Percentiles rank a stretch among this genome's conserved stretches.
Evolutionary conservation across 2,329 filamentous ascomycete species (phyloP).

Genomic region (Thermoascus crustaceus): DNA sequence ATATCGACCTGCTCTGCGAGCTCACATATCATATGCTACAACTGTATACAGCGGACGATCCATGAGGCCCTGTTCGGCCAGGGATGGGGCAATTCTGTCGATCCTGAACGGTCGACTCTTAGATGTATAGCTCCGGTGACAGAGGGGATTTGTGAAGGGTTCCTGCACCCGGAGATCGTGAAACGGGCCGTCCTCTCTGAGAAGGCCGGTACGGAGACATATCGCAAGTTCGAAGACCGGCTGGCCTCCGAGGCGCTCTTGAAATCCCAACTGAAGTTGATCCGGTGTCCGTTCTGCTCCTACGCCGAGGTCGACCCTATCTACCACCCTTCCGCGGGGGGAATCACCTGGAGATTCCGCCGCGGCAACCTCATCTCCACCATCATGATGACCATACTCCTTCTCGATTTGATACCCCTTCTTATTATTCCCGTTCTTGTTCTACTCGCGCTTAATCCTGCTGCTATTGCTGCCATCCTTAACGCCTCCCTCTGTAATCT

Average conservation of each 20-base stretch:
- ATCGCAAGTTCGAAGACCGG: conserved; percentile 69
- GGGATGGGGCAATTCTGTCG: conserved; percentile 75
- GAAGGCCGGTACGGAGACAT: conserved; percentile 61
- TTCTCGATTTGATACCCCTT: conserved; percentile 38
- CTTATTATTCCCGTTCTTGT: conserved; percentile 47
- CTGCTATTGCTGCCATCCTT: conserved; percentile 45
- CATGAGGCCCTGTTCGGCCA: conserved; percentile 90
- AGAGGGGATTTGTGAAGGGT: conserved; percentile 61
- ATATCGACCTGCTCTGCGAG: conserved; percentile 37
- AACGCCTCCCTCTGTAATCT: conserved; percentile 57
- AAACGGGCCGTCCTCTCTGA: conserved; percentile 63
- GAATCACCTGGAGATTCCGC: conserved; percentile 50
- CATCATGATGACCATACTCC: conserved; percentile 38
- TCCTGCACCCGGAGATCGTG: conserved; percentile 61
- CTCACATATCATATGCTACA: conserved; percentile 47
- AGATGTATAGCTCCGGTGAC: conserved; percentile 71
- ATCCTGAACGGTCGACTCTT: conserved; percentile 63
- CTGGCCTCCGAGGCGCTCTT: conserved; percentile 68
- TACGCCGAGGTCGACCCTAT: conserved; percentile 84
- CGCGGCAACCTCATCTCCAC: conserved; percentile 47
- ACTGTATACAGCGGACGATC: conserved; percentile 72
- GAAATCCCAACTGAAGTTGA: conserved; percentile 63
- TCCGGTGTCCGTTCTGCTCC: conserved; percentile 81
- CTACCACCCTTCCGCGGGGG: conserved; percentile 50
- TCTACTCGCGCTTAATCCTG: conserved; percentile 48